Percentiles rank a stretch among this genome's conserved stretches.
phyloP scores from a whole-genome alignment of 2,329 filamentous ascomycete species.

The Torrubiella hemipterigena region DNA sequence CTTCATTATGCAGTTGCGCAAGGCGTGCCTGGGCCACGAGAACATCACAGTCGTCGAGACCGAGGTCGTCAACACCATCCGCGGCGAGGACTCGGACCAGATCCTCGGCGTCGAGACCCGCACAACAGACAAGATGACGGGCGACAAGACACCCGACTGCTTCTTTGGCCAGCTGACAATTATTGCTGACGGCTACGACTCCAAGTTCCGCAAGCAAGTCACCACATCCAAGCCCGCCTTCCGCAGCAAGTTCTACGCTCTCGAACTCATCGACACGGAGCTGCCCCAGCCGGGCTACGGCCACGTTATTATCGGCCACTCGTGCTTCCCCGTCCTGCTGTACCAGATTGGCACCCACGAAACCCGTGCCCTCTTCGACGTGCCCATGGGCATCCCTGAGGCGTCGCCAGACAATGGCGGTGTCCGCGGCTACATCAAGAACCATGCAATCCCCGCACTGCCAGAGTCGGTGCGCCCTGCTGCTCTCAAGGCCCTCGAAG shows the following conservation, averaged over 20 bases:
- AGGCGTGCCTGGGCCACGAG: conserved; percentile 58
- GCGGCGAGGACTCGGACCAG: conserved; percentile 53
- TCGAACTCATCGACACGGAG: conserved; percentile 81
- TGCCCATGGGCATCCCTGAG: conserved; percentile 64
- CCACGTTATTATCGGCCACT: conserved; percentile 74
- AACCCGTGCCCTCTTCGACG: conserved; percentile 80
- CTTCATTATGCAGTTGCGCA: conserved; percentile 74
- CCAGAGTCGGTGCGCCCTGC: conserved; percentile 60
- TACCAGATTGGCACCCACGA: conserved; percentile 97
- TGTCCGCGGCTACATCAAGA: conserved; percentile 71
- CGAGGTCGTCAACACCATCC: conserved; percentile 66
- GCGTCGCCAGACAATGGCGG: conserved; percentile 67
- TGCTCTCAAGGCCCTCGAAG: conserved; percentile 65
- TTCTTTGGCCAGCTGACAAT: conserved; percentile 88
- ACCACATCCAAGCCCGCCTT: conserved; percentile 55
- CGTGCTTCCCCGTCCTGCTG: conserved; percentile 67
- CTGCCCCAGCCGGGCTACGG: conserved; percentile 67
- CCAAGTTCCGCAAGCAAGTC: conserved; percentile 77
- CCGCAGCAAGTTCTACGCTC: conserved; percentile 81
- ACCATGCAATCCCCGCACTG: conserved; percentile 67
- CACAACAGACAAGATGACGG: conserved; percentile 46
- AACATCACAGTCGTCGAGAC: conserved; percentile 91
- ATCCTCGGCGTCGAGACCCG: conserved; percentile 73
- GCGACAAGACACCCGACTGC: conserved; percentile 50
- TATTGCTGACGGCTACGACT: conserved; percentile 83